A percentile compares a stretch with the other conserved stretches of the same genome.
phyloP scores from a whole-genome alignment of 106 monocot genomes.

The Dioscorea dumetorum region DNA sequence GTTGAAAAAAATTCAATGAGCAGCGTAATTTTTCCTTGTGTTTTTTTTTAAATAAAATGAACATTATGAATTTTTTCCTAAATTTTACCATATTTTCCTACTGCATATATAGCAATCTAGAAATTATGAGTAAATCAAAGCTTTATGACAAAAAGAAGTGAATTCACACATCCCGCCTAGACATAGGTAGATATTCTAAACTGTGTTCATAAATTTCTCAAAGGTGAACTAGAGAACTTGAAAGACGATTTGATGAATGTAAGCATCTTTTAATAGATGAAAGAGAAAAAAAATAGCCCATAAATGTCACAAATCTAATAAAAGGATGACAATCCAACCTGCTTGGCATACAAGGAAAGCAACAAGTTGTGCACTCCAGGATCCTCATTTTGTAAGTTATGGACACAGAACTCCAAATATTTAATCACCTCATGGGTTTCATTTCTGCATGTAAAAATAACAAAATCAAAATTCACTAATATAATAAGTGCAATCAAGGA shows the following conservation, averaged over 20 bases:
- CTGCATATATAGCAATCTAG: too few relatives aligned
- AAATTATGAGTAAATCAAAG: too few relatives aligned
- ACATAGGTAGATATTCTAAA: too few relatives aligned
- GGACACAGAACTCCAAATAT: slow-evolving; percentile 93
- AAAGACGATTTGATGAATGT: background rate
- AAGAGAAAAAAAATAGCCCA: background rate
- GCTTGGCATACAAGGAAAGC: slow-evolving; percentile 93
- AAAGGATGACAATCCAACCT: slow-evolving; percentile 35
- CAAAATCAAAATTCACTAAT: too few relatives aligned
- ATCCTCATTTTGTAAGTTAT: slow-evolving; percentile 88
- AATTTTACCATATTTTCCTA: too few relatives aligned
- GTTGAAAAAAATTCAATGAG: too few relatives aligned
- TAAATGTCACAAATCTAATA: background rate
- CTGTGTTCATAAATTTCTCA: background rate
- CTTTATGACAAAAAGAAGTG: too few relatives aligned
- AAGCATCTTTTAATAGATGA: background rate
- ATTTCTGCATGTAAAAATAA: slow-evolving; percentile 44
- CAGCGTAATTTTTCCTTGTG: too few relatives aligned
- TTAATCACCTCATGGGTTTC: slow-evolving; percentile 99
- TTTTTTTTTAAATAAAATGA: too few relatives aligned
- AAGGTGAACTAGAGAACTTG: background rate
- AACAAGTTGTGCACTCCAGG: slow-evolving; percentile 90
- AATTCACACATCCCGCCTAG: too few relatives aligned
- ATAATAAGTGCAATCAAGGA: too few relatives aligned
- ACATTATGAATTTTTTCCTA: too few relatives aligned